Evolutionary conservation across 108 stramenopile species (phyloP).

Genomic region (Pseudonitzschia multiseries): DNA sequence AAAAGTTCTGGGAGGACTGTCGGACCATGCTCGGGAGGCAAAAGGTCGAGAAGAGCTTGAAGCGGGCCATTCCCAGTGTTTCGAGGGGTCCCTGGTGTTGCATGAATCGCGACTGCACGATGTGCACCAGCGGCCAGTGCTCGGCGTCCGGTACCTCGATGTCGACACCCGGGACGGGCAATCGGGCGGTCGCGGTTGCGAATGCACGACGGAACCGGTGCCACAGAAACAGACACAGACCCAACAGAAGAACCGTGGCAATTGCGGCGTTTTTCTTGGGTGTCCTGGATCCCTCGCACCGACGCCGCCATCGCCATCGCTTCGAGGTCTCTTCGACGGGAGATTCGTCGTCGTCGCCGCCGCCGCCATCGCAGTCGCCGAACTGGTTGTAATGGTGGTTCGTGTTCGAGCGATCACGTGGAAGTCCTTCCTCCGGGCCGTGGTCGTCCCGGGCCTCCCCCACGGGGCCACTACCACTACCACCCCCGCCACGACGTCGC

Average conservation of each 20-base stretch:
- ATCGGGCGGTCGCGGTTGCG: neutral
- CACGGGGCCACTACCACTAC: neutral
- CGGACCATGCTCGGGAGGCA: slow-evolving; percentile 47
- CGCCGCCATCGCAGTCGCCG: neutral
- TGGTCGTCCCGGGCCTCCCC: neutral
- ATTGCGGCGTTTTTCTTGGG: neutral
- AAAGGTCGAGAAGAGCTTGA: slow-evolving; percentile 62
- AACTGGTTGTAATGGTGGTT: too few relatives aligned
- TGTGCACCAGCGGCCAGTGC: slow-evolving; percentile 64
- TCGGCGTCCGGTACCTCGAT: slow-evolving; percentile 17
- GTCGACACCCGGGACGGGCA: slow-evolving; percentile 21
- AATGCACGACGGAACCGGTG: neutral
- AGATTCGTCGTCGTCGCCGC: neutral
- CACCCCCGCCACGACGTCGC: neutral
- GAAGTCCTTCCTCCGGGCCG: neutral
- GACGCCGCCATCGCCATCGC: neutral
- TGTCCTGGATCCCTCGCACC: neutral
- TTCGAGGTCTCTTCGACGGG: neutral
- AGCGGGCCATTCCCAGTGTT: slow-evolving; percentile 59
- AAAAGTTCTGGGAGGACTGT: slow-evolving; percentile 45
- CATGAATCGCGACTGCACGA: slow-evolving; percentile 83
- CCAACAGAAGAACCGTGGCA: neutral
- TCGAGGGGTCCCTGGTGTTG: slow-evolving; percentile 68
- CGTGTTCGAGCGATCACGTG: too few relatives aligned
- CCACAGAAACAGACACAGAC: too few relatives aligned